A percentile compares a stretch with the other conserved stretches of the same genome.
phyloP scores from a whole-genome alignment of 768 basidiomycete species.

The Goffeauzyma gilvescens region DNA sequence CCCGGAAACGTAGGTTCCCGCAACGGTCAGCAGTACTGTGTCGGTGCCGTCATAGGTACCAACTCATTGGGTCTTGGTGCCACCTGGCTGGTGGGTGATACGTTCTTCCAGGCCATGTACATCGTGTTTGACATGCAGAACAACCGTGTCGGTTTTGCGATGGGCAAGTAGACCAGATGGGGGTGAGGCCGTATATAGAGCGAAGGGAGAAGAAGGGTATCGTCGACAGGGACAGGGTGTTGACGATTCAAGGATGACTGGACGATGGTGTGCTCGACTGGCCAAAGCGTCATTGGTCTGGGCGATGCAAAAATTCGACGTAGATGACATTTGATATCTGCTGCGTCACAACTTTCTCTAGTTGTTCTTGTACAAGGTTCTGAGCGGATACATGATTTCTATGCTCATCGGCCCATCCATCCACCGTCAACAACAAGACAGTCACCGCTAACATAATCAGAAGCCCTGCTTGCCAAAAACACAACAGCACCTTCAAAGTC shows the following conservation, averaged over 20 bases:
- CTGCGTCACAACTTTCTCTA: no score
- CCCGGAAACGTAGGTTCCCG: conserved; percentile 7
- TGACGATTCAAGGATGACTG: no score
- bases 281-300: no score
- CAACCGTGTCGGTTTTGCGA: conserved; percentile 9
- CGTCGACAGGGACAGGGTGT: no score
- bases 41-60: conserved; percentile 7
- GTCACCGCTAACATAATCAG: conserved; percentile 56
- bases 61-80: conserved; percentile 6
- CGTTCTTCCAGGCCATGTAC: conserved; percentile 7
- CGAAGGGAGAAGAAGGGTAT: no score
- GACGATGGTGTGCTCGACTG: no score
- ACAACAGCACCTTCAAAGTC: conserved; percentile 59
- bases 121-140: conserved; percentile 5
- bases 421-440: conserved; percentile 54
- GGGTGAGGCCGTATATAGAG: no score
- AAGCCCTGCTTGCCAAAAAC: conserved; percentile 50
- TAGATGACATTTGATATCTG: no score
- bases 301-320: no score
- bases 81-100: conserved; percentile 8
- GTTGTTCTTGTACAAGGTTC: no score
- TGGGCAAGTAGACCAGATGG: neutral
- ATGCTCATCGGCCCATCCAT: conserved; percentile 33
- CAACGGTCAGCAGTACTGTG: conserved; percentile 2
- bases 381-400: no score